Evolutionary conservation across 2,329 filamentous ascomycete species (phyloP), one percentile per base, ranked within the genome.

Genomic region (Rhinocladiella mackenziei): DNA sequence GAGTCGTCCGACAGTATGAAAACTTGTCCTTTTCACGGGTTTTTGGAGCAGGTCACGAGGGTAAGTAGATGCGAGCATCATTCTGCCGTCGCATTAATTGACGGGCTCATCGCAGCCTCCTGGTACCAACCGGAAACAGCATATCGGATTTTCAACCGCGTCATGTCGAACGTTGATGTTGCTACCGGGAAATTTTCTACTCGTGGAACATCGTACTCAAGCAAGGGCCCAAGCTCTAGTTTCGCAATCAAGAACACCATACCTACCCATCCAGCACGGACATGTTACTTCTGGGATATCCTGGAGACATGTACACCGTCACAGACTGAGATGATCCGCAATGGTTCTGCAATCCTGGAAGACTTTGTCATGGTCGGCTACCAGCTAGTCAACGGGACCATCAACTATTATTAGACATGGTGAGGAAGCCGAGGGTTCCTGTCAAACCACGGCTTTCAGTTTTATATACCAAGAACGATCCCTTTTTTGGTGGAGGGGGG

Each of bases 81-180:
- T 35, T 15, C 18, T 23, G 11, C 13, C 14, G 4, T n/a, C 8
- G 13, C 7, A 14, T 15, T 25, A 5, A 18, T 22, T 39, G 22
- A 39, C 13, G n/a, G 6, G n/a, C 18, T 8, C 3, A 13, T 14
- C 18, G 62, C 68, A 50, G 70, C 75, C 1, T 71, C 73, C 9
- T 67, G 69, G 1, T 78, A 77, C 53, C 74, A 79, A 55, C 76
- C 76, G 0, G 65, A 77, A 53, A 75, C 74, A 0, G 67, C 71
- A 2, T 76, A 72, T 40, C 63, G 73, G 44, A 73, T 80, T 36
- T 79, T 80, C 59, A 65, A 68, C 14, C 73, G 76, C 5, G 68
- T 69, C 1, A 65, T 77, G 37, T 64, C 71, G 31, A 69, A 72
- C 33, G 64, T 62, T 8, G 77, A 78, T 47, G 65, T 82, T 37